Percentiles rank a stretch among this genome's conserved stretches.
Conservation (phyloP, 805 yeast species). For the Hanseniaspora thailandica region DNA sequence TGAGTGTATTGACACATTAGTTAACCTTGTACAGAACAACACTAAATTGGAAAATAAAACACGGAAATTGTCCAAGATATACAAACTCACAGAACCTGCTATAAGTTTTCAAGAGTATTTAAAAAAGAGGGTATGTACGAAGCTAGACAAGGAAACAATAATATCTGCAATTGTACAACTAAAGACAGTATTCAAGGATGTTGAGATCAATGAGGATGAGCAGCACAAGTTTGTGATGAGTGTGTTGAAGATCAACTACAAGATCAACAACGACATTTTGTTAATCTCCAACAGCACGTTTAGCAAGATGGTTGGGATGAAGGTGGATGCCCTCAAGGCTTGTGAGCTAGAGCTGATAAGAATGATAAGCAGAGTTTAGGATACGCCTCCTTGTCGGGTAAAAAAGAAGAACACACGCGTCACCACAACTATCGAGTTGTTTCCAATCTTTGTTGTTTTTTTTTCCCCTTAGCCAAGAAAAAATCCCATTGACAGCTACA, state of each 20-base stretch:
- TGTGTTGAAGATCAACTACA: conserved; percentile 35
- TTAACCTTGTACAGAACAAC: background rate
- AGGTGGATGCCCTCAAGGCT: background rate
- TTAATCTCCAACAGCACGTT: conserved; percentile 1
- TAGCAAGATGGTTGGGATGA: conserved; percentile 7
- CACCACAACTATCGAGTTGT: too few relatives aligned
- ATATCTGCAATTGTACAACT: background rate
- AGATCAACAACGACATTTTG: conserved; percentile 32
- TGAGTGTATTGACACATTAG: background rate
- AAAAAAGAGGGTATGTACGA: conserved; percentile 2
- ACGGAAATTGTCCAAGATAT: background rate
- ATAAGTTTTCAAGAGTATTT: background rate
- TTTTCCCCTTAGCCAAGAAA: background rate
- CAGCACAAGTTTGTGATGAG: conserved; percentile 35
- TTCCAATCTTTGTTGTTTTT: background rate
- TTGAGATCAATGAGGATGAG: background rate
- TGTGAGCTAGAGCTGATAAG: conserved; percentile 4
- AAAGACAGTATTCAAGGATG: background rate
- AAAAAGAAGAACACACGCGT: too few relatives aligned
- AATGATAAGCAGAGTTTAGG: background rate
- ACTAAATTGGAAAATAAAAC: too few relatives aligned
- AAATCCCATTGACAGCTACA: too few relatives aligned
- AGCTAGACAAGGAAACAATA: background rate
- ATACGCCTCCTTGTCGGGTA: too few relatives aligned
- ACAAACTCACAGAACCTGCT: background rate